phyloP scores from a whole-genome alignment of 345 rosid genomes.

The Aegle marmelos region DNA sequence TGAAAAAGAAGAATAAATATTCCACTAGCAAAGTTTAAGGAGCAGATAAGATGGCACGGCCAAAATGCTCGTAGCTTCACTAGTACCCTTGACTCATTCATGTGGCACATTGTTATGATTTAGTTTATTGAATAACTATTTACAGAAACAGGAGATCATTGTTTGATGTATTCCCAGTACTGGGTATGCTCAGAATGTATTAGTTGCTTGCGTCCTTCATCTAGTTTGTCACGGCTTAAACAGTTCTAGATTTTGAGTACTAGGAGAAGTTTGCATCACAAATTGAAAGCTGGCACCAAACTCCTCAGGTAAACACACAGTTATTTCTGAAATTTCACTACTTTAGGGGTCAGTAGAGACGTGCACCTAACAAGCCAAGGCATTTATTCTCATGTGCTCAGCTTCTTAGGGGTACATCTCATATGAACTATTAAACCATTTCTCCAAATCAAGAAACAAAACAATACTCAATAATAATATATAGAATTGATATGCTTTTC shows the following conservation, averaged over 20 bases:
- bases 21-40: background rate
- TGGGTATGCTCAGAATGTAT: background rate
- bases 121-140: background rate
- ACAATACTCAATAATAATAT: background rate
- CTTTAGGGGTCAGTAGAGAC: background rate
- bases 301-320: background rate
- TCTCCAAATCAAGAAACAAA: background rate
- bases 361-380: background rate
- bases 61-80: background rate
- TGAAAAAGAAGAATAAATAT: too few relatives aligned
- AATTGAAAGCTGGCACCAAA: background rate
- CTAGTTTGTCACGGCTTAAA: background rate
- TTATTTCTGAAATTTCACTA: background rate
- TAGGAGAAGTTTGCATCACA: background rate
- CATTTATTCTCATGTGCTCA: background rate
- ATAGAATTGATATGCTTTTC: background rate
- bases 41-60: background rate
- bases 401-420: background rate
- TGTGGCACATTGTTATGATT: background rate
- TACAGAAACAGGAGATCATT: background rate
- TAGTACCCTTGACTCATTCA: background rate
- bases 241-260: background rate
- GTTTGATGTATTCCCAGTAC: background rate
- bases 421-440: background rate
- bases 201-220: background rate